Evolutionary conservation across 495 filamentous ascomycete genomes (phyloP), one percentile per base, ranked within the genome.

Genomic region (Aspergillus asperescens): DNA sequence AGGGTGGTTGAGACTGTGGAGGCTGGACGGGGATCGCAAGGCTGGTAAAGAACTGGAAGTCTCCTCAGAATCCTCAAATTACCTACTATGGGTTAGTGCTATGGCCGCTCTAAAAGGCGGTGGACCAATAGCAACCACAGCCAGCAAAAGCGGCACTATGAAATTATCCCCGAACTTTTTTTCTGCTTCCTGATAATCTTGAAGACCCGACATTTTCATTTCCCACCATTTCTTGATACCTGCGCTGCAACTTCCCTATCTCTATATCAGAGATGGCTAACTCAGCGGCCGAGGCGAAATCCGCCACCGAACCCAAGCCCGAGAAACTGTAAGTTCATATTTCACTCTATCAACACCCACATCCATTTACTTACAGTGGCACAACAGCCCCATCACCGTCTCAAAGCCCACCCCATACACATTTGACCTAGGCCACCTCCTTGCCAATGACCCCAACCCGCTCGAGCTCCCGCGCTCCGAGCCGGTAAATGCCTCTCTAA

Each of bases 341-440:
- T 35, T 18, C 22, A 1, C 25, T n/a, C 8, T 16, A 5, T 13
- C 13, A 24, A 4, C 16, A 24, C 44, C 45, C 38, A 41, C 10
- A 28, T n/a, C 31, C 48, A 32, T 50, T 55, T n/a, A 55, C 18
- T 31, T 7, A 41, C 15, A 27, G 34, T 55, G 38, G 45, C 24
- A 7, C 37, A 35, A 29, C 55, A 80, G 77, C 25, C 68, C 74
- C 19, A 78, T 90, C 52, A 83, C 77, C 7, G 86, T 91, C 68
- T 74, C 81, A 23, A 90, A 91, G 66, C 87, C 89, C 0, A 94
- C 82, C 1, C 91, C 89, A 35, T 92, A 92, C 76, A 89, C 85
- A 64, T 95, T 94, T 77, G 90, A 96, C 71, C 82, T 95, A 10
- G 90, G 89, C 56, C 81, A 92, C 64, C 82, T 96, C 51, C 77